Conservation (phyloP, 495 filamentous ascomycete species). For the Tuber indicum region DNA sequence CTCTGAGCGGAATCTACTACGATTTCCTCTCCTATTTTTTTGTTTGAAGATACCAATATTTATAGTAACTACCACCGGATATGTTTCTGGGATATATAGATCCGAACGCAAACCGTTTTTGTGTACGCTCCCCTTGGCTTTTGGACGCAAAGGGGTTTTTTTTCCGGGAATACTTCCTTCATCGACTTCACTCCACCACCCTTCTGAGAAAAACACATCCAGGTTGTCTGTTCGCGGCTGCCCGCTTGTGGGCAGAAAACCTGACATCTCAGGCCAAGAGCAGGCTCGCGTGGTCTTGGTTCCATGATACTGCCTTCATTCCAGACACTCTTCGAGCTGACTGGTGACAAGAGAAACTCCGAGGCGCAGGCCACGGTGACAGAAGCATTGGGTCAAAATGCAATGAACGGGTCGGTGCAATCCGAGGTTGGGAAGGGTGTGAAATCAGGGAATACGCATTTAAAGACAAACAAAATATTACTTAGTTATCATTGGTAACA, state of each 20-base stretch:
- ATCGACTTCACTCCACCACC: slow-evolving; percentile 18
- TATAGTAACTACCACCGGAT: slow-evolving; percentile 10
- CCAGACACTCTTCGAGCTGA: slow-evolving; percentile 44
- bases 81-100: slow-evolving; percentile 11
- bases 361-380: slow-evolving; percentile 42
- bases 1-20: slow-evolving; percentile 10
- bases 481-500: slow-evolving; percentile 47
- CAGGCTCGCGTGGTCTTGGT: slow-evolving; percentile 46
- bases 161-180: slow-evolving; percentile 41
- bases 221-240: slow-evolving; percentile 40
- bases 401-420: slow-evolving; percentile 39
- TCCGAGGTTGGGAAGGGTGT: slow-evolving; percentile 44
- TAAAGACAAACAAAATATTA: slow-evolving; percentile 40
- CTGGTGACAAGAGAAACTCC: slow-evolving; percentile 39
- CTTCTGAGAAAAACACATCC: slow-evolving; percentile 20
- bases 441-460: slow-evolving; percentile 4
- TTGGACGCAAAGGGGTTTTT: slow-evolving; percentile 46
- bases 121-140: slow-evolving; percentile 42
- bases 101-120: slow-evolving; percentile 36
- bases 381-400: slow-evolving; percentile 44
- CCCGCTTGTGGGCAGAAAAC: slow-evolving; percentile 43
- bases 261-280: slow-evolving; percentile 42
- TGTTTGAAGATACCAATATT: neutral
- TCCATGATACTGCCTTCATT: slow-evolving; percentile 46
- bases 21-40: neutral